These are phyloP conservation scores for Rhypophila decipiens DNA, from an alignment of 495 filamentous ascomycete genomes.

Conservation along the genomic window DNA sequence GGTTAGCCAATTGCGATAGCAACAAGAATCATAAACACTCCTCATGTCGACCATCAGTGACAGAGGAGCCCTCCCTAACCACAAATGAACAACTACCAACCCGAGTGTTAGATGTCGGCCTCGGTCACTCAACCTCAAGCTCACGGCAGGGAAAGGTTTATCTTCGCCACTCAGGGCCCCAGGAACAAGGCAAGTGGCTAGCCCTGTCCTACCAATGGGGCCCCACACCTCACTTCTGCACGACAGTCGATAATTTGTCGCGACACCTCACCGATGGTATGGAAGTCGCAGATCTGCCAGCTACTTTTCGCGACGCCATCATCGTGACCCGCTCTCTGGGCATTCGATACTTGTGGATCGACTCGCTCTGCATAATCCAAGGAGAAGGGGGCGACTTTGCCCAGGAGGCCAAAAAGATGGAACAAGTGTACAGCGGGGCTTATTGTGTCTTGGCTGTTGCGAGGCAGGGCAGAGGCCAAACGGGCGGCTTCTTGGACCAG, in stretches of 20 bases:
- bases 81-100: no score
- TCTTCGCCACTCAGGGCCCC: no score
- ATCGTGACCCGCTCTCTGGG: background rate
- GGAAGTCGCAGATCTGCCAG: background rate
- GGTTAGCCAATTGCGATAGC: background rate
- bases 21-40: background rate
- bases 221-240: background rate
- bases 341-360: background rate
- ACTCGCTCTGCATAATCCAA: constrained; percentile 34
- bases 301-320: constrained; percentile 1
- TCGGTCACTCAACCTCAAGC: background rate
- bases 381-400: constrained; percentile 27
- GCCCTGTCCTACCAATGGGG: background rate
- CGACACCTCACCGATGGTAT: background rate
- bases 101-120: background rate
- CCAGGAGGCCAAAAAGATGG: constrained; percentile 29
- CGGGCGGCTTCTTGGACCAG: constrained; percentile 21
- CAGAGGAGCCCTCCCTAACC: no score
- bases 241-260: background rate
- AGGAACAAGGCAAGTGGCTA: background rate
- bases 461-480: constrained; percentile 12
- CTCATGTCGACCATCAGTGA: background rate
- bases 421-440: constrained; percentile 28
- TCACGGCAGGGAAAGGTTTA: background rate
- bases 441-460: constrained; percentile 31